Conservation (phyloP, 805 yeast genomes). For the Cyberlindnera mississippiensis region DNA sequence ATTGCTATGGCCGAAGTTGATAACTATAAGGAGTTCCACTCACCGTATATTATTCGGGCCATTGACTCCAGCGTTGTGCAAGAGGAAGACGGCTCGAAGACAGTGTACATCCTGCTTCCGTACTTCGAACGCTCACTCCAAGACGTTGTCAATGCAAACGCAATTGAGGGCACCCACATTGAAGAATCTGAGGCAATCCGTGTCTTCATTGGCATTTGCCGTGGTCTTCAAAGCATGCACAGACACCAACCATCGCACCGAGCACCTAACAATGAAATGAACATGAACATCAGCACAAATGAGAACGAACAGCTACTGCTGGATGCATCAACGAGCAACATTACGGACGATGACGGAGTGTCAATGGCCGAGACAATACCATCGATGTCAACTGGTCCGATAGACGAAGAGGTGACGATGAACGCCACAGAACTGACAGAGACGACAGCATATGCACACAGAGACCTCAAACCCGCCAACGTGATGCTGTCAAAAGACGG, state of each 20-base stretch:
- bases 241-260: conserved; percentile 19
- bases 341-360: conserved; percentile 8
- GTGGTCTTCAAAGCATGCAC: conserved; percentile 78
- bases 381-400: conserved; percentile 28
- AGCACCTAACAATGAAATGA: conserved; percentile 4
- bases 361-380: conserved; percentile 25
- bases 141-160: conserved; percentile 65
- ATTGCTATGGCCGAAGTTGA: conserved; percentile 76
- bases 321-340: conserved; percentile 6
- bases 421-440: conserved; percentile 50
- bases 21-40: conserved; percentile 64
- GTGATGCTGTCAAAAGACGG: conserved; percentile 75
- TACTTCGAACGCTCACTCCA: conserved; percentile 71
- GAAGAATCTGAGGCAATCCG: conserved; percentile 61
- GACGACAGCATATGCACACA: conserved; percentile 70
- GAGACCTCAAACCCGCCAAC: conserved; percentile 88
- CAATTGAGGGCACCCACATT: conserved; percentile 49
- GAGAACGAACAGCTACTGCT: conserved; percentile 17
- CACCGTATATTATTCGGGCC: conserved; percentile 63
- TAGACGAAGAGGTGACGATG: conserved; percentile 35
- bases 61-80: conserved; percentile 69
- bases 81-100: conserved; percentile 75
- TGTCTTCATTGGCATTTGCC: conserved; percentile 62
- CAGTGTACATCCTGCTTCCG: conserved; percentile 77
- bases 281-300: conserved; percentile 10